A percentile compares a stretch with the other conserved stretches of the same genome.
These are phyloP conservation scores for Biscogniauxia sp. DNA, from an alignment of 2,329 filamentous ascomycete genomes.

Conservation along the genomic window DNA sequence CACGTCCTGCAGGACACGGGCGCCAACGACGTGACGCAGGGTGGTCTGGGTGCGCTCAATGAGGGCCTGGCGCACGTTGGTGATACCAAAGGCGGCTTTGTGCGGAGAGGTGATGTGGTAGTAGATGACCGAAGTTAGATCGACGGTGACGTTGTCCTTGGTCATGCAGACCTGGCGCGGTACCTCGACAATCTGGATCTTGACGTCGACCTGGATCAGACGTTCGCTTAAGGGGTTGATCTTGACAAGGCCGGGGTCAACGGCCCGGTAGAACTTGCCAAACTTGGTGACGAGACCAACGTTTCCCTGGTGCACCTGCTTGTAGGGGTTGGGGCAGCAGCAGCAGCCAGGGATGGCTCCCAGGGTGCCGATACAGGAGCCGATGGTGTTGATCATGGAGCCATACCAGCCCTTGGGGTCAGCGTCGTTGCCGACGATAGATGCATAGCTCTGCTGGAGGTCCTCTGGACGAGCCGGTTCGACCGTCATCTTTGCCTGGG, in stretches of 20 bases:
- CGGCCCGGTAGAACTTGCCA: slow-evolving; percentile 88
- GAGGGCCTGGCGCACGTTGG: slow-evolving; percentile 92
- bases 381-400: slow-evolving; percentile 73
- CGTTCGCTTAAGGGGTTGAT: slow-evolving; percentile 93
- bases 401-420: slow-evolving; percentile 86
- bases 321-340: slow-evolving; percentile 93
- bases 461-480: slow-evolving; percentile 80
- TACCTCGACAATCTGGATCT: slow-evolving; percentile 96
- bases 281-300: slow-evolving; percentile 96
- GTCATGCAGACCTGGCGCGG: slow-evolving; percentile 98
- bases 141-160: slow-evolving; percentile 95
- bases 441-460: slow-evolving; percentile 78
- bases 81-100: slow-evolving; percentile 95
- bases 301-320: slow-evolving; percentile 86
- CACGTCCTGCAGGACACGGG: slow-evolving; percentile 92
- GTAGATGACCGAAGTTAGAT: slow-evolving; percentile 96
- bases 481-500: slow-evolving; percentile 62
- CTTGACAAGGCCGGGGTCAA: slow-evolving; percentile 95
- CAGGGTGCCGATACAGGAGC: slow-evolving; percentile 69
- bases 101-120: slow-evolving; percentile 95
- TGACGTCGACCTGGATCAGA: slow-evolving; percentile 92
- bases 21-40: slow-evolving; percentile 92
- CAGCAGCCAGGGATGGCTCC: slow-evolving; percentile 92
- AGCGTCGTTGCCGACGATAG: slow-evolving; percentile 60
- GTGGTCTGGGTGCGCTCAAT: slow-evolving; percentile 98